Evolutionary conservation across 2,329 filamentous ascomycete species (phyloP).

Genomic region (Fusarium subglutinans): DNA sequence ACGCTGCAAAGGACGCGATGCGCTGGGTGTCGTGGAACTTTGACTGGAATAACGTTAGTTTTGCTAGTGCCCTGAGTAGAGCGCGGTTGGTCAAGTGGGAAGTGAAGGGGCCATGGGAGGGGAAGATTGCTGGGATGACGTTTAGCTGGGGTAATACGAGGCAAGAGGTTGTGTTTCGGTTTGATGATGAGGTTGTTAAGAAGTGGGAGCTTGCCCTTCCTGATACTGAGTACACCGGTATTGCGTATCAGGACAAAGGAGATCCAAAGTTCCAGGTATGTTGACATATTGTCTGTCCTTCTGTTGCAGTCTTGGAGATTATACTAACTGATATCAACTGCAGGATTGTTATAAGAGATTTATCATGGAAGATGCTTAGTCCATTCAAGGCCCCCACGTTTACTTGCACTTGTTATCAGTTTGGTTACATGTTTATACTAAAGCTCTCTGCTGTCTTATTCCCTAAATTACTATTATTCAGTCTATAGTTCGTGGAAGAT

Average conservation of each 20-base stretch:
- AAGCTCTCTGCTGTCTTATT: too few species aligned
- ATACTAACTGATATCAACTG: fast-evolving
- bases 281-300: too few species aligned
- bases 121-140: neutral
- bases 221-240: neutral
- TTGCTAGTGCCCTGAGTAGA: neutral
- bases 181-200: neutral
- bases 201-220: neutral
- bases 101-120: neutral
- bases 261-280: neutral
- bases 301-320: fast-evolving
- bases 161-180: neutral
- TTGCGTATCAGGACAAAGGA: neutral
- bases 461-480: too few species aligned
- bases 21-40: neutral
- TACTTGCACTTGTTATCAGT: too few species aligned
- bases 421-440: too few species aligned
- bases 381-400: too few species aligned
- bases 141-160: neutral
- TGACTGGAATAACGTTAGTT: neutral
- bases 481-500: neutral
- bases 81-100: neutral
- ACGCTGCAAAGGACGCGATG: neutral
- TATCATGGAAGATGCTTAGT: neutral
- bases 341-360: neutral